Percentiles rank a stretch among this genome's conserved stretches.
Evolutionary conservation across 2,329 filamentous ascomycete species (phyloP).

Genomic region (Ophiocordyceps camponoti-saundersi): DNA sequence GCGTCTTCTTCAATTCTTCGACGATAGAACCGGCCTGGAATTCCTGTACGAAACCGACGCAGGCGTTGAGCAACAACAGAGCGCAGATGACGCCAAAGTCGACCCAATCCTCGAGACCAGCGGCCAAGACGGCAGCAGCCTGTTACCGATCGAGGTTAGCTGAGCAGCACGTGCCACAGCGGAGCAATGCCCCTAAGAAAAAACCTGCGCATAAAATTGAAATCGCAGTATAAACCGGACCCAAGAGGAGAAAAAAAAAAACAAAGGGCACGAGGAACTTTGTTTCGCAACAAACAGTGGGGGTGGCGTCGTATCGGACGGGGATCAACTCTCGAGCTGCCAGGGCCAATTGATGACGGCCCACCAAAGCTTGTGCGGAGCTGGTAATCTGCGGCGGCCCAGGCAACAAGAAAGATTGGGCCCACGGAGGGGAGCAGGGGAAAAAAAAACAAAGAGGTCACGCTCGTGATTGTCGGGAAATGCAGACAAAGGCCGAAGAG

Average conservation of each 20-base stretch:
- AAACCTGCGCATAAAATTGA: neutral
- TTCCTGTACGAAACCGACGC: constrained; percentile 77
- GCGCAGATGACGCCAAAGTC: constrained; percentile 86
- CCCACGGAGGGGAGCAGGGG: constrained; percentile 3
- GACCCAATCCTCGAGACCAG: constrained; percentile 76
- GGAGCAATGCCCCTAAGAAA: neutral
- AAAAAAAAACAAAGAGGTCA: constrained; percentile 2
- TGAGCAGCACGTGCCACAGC: neutral
- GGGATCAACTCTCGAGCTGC: neutral
- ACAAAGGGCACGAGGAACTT: constrained; percentile 1
- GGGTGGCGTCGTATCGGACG: constrained; percentile 5
- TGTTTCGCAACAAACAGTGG: constrained; percentile 7
- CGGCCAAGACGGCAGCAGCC: constrained; percentile 64
- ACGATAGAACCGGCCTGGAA: constrained; percentile 82
- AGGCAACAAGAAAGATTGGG: constrained; percentile 6
- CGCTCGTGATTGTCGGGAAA: neutral
- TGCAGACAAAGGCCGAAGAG: neutral
- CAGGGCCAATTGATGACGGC: constrained; percentile 9
- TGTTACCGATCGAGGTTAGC: constrained; percentile 10
- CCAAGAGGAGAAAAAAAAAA: neutral
- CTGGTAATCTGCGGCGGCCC: constrained; percentile 13
- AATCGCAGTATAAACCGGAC: too few relatives aligned
- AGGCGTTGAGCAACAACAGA: constrained; percentile 68
- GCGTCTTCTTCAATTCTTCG: constrained; percentile 78
- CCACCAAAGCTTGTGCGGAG: constrained; percentile 16